Evolutionary conservation across 1,284 basidiomycete species (phyloP).

Genomic region (Taiwanofungus camphoratus): DNA sequence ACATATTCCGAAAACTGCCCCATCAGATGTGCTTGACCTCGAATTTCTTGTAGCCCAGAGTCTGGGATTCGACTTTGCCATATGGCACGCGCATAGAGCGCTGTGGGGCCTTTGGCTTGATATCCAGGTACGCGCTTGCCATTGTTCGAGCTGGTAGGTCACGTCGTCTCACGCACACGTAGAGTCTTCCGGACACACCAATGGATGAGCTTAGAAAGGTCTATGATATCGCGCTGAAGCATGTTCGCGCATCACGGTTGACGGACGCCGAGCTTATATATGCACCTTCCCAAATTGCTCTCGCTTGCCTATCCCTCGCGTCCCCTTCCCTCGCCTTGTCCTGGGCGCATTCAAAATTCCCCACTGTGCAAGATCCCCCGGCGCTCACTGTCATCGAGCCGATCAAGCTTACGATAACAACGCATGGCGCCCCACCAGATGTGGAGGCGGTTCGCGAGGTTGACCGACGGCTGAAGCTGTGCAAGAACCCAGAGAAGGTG

Average conservation of each 20-base stretch:
- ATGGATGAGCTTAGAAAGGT: conserved; percentile 38
- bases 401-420: conserved; percentile 53
- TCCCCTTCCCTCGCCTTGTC: conserved; percentile 54
- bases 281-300: conserved; percentile 88
- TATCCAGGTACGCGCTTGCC: conserved; percentile 59
- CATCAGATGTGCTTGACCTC: conserved; percentile 82
- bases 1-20: conserved; percentile 73
- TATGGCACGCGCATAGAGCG: conserved; percentile 87
- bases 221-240: conserved; percentile 55
- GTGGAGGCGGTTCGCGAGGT: conserved; percentile 84
- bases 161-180: conserved; percentile 1
- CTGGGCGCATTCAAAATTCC: conserved; percentile 58
- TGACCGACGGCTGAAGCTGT: conserved; percentile 77
- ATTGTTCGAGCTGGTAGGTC: background rate
- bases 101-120: conserved; percentile 90
- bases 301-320: conserved; percentile 74
- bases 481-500: conserved; percentile 92
- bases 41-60: conserved; percentile 96
- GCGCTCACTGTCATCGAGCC: conserved; percentile 38
- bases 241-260: conserved; percentile 70
- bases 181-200: conserved; percentile 47
- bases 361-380: conserved; percentile 16
- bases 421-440: conserved; percentile 59
- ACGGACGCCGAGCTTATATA: conserved; percentile 93
- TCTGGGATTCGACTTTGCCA: conserved; percentile 87